Conservation (phyloP, 257 asterid species). For the Solanum raphanifolium region DNA sequence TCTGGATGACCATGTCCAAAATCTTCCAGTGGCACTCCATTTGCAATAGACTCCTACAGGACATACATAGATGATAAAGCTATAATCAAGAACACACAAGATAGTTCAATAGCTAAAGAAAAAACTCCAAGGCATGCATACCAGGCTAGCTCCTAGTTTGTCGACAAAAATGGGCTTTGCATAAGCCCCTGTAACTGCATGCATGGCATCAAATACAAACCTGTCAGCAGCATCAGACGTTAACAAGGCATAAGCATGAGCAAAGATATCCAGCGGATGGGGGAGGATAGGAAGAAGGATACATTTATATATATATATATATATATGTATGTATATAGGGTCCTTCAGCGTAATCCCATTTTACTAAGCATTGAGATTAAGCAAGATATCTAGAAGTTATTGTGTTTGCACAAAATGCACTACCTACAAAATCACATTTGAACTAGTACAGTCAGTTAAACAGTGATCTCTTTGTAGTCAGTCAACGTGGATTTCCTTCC, state of each 20-base stretch:
- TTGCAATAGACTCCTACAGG: slow-evolving; percentile 57
- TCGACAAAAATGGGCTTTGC: slow-evolving; percentile 93
- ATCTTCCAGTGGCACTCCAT: slow-evolving; percentile 93
- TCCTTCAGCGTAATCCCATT: neutral
- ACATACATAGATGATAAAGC: neutral
- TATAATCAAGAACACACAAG: neutral
- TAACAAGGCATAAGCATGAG: neutral
- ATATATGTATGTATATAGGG: neutral
- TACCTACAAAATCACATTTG: neutral
- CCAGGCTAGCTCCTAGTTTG: slow-evolving; percentile 81
- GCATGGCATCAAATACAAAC: slow-evolving; percentile 95
- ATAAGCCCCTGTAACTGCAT: slow-evolving; percentile 98
- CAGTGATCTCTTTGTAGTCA: neutral
- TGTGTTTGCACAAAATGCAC: neutral
- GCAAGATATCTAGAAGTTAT: neutral
- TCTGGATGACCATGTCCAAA: slow-evolving; percentile 99
- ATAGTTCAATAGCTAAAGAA: neutral
- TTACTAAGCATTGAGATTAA: neutral
- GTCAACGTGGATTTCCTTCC: neutral
- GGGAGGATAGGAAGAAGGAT: neutral
- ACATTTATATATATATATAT: too few species aligned
- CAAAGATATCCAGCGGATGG: neutral
- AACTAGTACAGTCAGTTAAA: neutral
- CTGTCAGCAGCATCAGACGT: slow-evolving; percentile 29
- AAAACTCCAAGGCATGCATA: slow-evolving; percentile 19